These are phyloP conservation scores for Aethionema arabicum DNA, from an alignment of 345 rosid species.

Conservation along the genomic window DNA sequence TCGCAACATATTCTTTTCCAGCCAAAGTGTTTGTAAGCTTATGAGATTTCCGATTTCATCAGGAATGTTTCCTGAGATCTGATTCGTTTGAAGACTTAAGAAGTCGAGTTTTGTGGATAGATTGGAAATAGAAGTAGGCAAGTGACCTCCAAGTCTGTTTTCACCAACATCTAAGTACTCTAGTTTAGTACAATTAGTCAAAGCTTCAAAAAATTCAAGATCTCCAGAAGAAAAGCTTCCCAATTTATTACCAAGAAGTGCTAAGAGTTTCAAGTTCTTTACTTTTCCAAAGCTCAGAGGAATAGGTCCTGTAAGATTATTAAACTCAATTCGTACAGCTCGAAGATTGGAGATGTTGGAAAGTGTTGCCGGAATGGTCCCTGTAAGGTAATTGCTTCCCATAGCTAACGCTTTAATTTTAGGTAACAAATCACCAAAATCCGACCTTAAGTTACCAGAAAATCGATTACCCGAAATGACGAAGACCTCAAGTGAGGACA, in stretches of 20 bases:
- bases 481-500: too few species aligned
- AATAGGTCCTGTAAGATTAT: too few species aligned
- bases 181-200: slow-evolving; percentile 2
- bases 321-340: too few species aligned
- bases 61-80: slow-evolving; percentile 12
- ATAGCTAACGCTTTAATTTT: not conserved
- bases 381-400: not conserved
- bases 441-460: not conserved
- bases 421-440: not conserved
- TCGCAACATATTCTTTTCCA: not conserved
- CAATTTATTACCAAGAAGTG: not conserved
- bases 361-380: not conserved
- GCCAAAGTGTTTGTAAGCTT: not conserved
- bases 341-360: not conserved
- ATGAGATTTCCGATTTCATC: slow-evolving; percentile 10
- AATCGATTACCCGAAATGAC: not conserved
- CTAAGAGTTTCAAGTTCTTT: too few species aligned
- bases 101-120: not conserved
- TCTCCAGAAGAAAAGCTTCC: not conserved
- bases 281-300: too few species aligned
- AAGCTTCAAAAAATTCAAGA: slow-evolving; percentile 12
- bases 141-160: slow-evolving; percentile 4
- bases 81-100: not conserved
- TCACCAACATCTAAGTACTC: not conserved
- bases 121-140: slow-evolving; percentile 2